These are phyloP conservation scores for Suillus variegatus DNA, from an alignment of 768 basidiomycete genomes.

Conservation along the genomic window DNA sequence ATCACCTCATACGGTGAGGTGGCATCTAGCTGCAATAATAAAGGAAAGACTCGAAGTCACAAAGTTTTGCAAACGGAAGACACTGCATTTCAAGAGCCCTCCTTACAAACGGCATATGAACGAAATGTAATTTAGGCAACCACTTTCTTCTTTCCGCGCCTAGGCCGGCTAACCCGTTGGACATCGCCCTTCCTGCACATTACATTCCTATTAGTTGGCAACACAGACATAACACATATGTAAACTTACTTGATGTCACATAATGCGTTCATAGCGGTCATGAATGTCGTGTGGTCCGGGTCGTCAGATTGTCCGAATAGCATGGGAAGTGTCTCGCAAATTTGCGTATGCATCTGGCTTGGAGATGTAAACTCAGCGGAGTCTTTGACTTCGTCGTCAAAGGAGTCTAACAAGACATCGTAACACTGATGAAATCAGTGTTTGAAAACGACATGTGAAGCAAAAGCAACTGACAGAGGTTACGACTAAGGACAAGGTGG, in stretches of 20 bases:
- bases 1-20: too few species aligned
- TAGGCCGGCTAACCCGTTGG: background rate
- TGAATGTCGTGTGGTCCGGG: background rate
- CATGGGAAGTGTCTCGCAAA: too few species aligned
- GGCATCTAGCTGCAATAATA: background rate
- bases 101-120: background rate
- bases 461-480: too few species aligned
- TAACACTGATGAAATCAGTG: too few species aligned
- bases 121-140: background rate
- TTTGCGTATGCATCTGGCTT: too few species aligned
- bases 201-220: background rate
- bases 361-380: too few species aligned
- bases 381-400: too few species aligned
- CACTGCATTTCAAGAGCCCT: background rate
- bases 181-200: background rate
- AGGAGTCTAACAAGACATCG: too few species aligned
- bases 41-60: background rate
- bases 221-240: background rate
- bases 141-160: background rate
- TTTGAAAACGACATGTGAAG: too few species aligned
- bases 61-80: background rate
- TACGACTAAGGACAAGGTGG: too few species aligned
- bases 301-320: background rate
- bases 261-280: background rate
- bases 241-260: background rate